Percentiles rank a stretch among this genome's conserved stretches.
Evolutionary conservation across 257 asterid genomes (phyloP).

Genomic region (Przewalskia tangutica): DNA sequence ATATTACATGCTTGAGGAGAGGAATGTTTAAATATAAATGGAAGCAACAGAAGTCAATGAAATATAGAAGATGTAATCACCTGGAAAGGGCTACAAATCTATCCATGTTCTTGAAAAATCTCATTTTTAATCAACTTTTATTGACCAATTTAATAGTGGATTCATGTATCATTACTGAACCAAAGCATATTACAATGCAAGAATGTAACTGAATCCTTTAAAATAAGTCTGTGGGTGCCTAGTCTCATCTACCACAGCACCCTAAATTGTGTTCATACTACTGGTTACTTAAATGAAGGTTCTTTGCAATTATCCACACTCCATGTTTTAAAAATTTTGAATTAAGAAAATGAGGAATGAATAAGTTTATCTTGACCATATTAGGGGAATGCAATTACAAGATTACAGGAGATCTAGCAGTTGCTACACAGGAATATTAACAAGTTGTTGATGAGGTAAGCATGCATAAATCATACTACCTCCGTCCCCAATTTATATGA

Average conservation of each 20-base stretch:
- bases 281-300: slow-evolving; percentile 30
- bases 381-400: slow-evolving; percentile 19
- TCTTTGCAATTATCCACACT: slow-evolving; percentile 33
- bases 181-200: slow-evolving; percentile 10
- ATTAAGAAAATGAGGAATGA: background rate
- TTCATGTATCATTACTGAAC: slow-evolving; percentile 33
- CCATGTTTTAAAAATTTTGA: background rate
- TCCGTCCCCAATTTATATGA: too few species aligned
- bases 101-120: slow-evolving; percentile 19
- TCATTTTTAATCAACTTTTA: slow-evolving; percentile 10
- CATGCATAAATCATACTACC: background rate
- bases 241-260: slow-evolving; percentile 46
- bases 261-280: slow-evolving; percentile 11
- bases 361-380: slow-evolving; percentile 40
- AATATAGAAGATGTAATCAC: slow-evolving; percentile 56
- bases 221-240: slow-evolving; percentile 27
- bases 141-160: slow-evolving; percentile 62
- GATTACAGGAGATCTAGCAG: background rate
- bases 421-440: background rate
- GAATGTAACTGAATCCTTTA: background rate
- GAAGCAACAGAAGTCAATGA: slow-evolving; percentile 44
- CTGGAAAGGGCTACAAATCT: slow-evolving; percentile 61
- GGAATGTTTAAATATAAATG: slow-evolving; percentile 7
- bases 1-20: slow-evolving; percentile 41
- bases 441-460: background rate